Percentiles rank a stretch among this genome's conserved stretches.
Conservation (phyloP, 2,329 filamentous ascomycete genomes). For the Fusarium sp. region DNA sequence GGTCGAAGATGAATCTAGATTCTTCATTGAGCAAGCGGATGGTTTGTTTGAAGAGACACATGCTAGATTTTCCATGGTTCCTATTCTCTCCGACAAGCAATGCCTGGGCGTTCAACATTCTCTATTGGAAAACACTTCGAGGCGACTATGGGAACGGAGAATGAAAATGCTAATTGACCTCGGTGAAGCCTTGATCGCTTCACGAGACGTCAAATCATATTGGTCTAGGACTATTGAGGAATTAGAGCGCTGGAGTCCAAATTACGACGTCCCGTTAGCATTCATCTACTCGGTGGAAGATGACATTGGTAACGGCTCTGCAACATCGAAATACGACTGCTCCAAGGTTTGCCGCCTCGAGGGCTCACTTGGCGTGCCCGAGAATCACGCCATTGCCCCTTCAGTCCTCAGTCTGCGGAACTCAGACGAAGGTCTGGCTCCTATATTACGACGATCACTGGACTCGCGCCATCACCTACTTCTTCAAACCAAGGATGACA, state of each 20-base stretch:
- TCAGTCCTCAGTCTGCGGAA: constrained; percentile 49
- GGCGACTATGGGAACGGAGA: constrained; percentile 59
- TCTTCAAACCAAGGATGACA: constrained; percentile 58
- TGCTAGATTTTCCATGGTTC: constrained; percentile 59
- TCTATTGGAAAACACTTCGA: constrained; percentile 58
- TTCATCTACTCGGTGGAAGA: constrained; percentile 62
- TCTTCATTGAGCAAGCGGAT: constrained; percentile 56
- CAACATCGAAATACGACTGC: constrained; percentile 43
- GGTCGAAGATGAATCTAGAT: constrained; percentile 56
- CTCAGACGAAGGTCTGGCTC: constrained; percentile 51
- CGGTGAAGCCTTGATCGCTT: constrained; percentile 56
- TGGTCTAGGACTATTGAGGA: constrained; percentile 59
- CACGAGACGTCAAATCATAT: constrained; percentile 58
- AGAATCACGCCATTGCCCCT: constrained; percentile 55
- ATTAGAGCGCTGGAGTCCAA: constrained; percentile 54
- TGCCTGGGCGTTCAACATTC: constrained; percentile 60
- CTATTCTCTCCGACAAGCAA: constrained; percentile 55
- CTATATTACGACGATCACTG: constrained; percentile 54
- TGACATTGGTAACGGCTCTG: constrained; percentile 45
- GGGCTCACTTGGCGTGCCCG: constrained; percentile 58
- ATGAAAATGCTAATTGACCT: constrained; percentile 61
- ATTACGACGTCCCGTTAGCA: constrained; percentile 62
- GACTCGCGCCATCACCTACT: constrained; percentile 51
- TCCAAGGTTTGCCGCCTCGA: constrained; percentile 54
- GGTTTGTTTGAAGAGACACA: constrained; percentile 59